phyloP scores from a whole-genome alignment of 108 stramenopile genomes.

The Fragilaria crotonensis region DNA sequence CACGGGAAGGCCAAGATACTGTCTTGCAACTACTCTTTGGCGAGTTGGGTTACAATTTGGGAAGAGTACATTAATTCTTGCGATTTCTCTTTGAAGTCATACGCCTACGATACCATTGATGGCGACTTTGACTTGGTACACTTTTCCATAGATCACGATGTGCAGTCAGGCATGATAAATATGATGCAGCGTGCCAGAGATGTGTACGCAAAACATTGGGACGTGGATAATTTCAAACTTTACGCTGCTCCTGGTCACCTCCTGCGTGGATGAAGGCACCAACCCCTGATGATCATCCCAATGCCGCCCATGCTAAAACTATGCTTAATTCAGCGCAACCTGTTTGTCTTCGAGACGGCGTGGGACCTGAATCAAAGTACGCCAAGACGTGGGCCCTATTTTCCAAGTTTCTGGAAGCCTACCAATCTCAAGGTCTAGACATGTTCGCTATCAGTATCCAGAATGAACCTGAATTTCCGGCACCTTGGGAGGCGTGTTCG shows the following conservation, averaged over 20 bases:
- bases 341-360: conserved; percentile 72
- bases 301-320: conserved; percentile 27
- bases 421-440: conserved; percentile 44
- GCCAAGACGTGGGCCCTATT: conserved; percentile 80
- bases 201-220: conserved; percentile 33
- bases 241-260: conserved; percentile 90
- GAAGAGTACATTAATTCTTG: conserved; percentile 94
- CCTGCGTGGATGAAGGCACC: conserved; percentile 95
- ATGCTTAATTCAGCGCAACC: conserved; percentile 70
- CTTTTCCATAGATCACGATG: conserved; percentile 79
- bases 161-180: conserved; percentile 72
- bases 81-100: conserved; percentile 86
- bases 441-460: conserved; percentile 80
- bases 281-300: conserved; percentile 24
- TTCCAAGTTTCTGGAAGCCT: conserved; percentile 74
- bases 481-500: conserved; percentile 96
- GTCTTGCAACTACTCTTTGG: conserved; percentile 90
- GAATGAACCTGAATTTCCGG: conserved; percentile 94
- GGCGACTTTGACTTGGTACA: conserved; percentile 82
- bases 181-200: conserved; percentile 54
- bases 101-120: conserved; percentile 78
- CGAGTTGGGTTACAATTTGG: conserved; percentile 73
- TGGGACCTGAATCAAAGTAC: conserved; percentile 52
- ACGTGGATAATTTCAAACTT: conserved; percentile 61
- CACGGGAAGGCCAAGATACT: conserved; percentile 46